Conservation (phyloP, 768 basidiomycete species). For the Russula brevipes region DNA sequence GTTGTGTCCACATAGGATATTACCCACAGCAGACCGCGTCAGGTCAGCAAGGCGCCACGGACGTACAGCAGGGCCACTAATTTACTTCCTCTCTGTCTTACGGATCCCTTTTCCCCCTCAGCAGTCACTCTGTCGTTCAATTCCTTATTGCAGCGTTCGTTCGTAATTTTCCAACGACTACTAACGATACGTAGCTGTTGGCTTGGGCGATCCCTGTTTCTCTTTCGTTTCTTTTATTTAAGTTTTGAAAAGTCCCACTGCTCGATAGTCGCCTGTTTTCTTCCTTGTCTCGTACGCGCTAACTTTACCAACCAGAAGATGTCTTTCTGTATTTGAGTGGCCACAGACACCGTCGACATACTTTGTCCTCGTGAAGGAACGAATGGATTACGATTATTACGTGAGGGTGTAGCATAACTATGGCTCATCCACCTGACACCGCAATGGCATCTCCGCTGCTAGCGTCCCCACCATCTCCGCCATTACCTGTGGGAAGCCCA, state of each 20-base stretch:
- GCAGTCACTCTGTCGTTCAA: constrained; percentile 16
- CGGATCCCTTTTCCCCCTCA: constrained; percentile 2
- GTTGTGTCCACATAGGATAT: constrained; percentile 49
- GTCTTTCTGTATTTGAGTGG: constrained; percentile 9
- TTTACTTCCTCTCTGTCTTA: constrained; percentile 7
- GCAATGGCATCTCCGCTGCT: constrained; percentile 11
- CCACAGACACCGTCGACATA: not conserved
- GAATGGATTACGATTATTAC: not conserved
- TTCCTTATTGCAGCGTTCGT: constrained; percentile 2
- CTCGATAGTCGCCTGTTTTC: constrained; percentile 1
- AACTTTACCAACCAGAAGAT: constrained; percentile 16
- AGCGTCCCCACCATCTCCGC: constrained; percentile 19
- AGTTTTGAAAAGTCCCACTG: constrained; percentile 12
- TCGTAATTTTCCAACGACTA: constrained; percentile 17
- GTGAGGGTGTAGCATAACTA: not conserved
- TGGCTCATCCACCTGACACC: not conserved
- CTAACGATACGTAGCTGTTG: constrained; percentile 13
- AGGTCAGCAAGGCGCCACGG: constrained; percentile 53
- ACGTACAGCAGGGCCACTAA: constrained; percentile 36
- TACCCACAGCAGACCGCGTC: constrained; percentile 68
- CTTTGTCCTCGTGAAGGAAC: not conserved
- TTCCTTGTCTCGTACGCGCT: constrained; percentile 12
- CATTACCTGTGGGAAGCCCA: constrained; percentile 8
- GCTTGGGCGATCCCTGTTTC: constrained; percentile 5
- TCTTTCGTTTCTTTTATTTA: constrained; percentile 35